These are phyloP conservation scores for Cutaneotrichosporon dermatis DNA, from an alignment of 1,284 basidiomycete genomes.

Conservation along the genomic window DNA sequence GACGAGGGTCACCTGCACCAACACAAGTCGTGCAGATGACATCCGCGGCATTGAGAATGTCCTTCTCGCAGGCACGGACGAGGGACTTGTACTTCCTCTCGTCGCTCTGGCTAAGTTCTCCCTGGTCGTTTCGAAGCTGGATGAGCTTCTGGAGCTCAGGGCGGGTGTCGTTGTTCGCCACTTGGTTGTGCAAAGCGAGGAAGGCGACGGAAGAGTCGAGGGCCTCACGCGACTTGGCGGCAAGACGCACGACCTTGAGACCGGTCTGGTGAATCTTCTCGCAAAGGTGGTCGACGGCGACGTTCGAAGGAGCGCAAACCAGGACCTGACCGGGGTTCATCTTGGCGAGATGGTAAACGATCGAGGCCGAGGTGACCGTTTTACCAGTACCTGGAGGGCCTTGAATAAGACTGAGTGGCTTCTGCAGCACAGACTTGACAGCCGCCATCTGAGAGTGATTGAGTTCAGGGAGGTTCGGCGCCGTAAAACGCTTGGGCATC, in stretches of 20 bases:
- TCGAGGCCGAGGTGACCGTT: constrained; percentile 98
- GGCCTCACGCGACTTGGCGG: constrained; percentile 96
- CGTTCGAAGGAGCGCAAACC: constrained; percentile 98
- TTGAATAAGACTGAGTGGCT: constrained; percentile 96
- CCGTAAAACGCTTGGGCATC: constrained; percentile 79
- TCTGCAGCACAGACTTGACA: constrained; percentile 96
- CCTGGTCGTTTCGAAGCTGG: constrained; percentile 94
- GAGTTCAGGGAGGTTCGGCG: constrained; percentile 93
- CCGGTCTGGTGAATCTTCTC: constrained; percentile 98
- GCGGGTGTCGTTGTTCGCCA: constrained; percentile 89
- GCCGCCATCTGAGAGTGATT: constrained; percentile 99
- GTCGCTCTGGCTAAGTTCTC: constrained; percentile 91
- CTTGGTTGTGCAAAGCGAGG: constrained; percentile 94
- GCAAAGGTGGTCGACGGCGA: constrained; percentile 97
- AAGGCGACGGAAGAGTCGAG: constrained; percentile 89
- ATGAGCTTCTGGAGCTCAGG: constrained; percentile 96
- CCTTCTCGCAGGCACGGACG: constrained; percentile 91
- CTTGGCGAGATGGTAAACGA: constrained; percentile 97
- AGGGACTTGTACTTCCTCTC: constrained; percentile 97
- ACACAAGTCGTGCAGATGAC: constrained; percentile 99
- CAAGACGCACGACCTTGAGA: constrained; percentile 93
- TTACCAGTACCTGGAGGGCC: constrained; percentile 98
- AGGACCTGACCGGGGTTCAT: constrained; percentile 99
- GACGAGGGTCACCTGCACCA: constrained; percentile 89
- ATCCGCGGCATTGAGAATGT: constrained; percentile 90